Evolutionary conservation across 108 stramenopile species (phyloP).

Genomic region (Heterococcus sp.): DNA sequence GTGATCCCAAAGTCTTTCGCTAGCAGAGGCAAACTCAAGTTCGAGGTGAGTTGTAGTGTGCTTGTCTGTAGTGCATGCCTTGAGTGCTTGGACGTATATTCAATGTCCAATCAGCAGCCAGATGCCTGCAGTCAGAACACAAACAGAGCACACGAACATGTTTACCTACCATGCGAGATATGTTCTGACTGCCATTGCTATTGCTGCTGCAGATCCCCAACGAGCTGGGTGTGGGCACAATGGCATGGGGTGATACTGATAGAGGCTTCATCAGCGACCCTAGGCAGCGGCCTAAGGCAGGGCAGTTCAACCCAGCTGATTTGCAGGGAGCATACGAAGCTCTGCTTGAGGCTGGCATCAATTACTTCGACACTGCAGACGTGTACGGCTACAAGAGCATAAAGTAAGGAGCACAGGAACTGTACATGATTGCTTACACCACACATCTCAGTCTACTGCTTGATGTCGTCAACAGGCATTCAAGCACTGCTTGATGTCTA

Average conservation of each 20-base stretch:
- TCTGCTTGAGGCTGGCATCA: conserved; percentile 16
- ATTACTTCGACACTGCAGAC: conserved; percentile 37
- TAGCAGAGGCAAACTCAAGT: background rate
- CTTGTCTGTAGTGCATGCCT: background rate
- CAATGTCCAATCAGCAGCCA: background rate
- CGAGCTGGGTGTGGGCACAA: conserved; percentile 22
- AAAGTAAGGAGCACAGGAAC: background rate
- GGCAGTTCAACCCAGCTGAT: conserved; percentile 28
- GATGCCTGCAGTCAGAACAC: background rate
- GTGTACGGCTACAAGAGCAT: conserved; percentile 26
- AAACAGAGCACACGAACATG: no score
- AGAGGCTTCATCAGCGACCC: conserved; percentile 26
- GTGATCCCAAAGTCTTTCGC: background rate
- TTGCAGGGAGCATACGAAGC: conserved; percentile 31
- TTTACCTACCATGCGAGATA: background rate
- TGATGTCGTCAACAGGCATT: no score
- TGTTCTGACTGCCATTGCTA: background rate
- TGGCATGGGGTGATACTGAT: conserved; percentile 40
- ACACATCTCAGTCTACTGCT: no score
- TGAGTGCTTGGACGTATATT: background rate
- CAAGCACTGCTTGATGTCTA: no score
- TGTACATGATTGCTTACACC: no score
- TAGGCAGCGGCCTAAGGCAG: conserved; percentile 12
- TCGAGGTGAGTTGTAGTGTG: background rate
- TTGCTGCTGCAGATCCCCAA: conserved; percentile 5